Conservation (phyloP, 768 basidiomycete genomes). For the Lactarius vividus region DNA sequence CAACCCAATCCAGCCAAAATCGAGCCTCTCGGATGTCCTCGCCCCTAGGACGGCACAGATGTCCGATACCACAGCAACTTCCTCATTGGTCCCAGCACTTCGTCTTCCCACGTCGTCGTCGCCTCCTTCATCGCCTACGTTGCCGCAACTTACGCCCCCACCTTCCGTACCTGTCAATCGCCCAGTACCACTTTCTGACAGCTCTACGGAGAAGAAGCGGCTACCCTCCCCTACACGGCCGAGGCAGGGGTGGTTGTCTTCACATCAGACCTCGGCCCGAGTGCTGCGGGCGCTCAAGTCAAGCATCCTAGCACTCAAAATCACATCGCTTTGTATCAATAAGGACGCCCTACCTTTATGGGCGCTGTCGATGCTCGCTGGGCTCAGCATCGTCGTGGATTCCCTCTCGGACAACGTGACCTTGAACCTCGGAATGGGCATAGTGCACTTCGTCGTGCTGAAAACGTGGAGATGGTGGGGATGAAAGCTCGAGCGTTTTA, state of each 20-base stretch:
- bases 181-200: neutral
- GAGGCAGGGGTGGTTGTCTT: conserved; percentile 5
- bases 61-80: conserved; percentile 17
- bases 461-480: conserved; percentile 1
- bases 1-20: conserved; percentile 16
- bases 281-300: conserved; percentile 26
- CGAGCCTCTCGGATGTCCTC: conserved; percentile 22
- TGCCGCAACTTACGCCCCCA: conserved; percentile 18
- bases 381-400: conserved; percentile 46
- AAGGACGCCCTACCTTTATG: conserved; percentile 29
- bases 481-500: neutral
- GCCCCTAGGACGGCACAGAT: conserved; percentile 9
- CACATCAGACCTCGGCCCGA: neutral
- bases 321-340: conserved; percentile 32
- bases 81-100: conserved; percentile 21
- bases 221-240: neutral
- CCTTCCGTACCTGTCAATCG: conserved; percentile 16
- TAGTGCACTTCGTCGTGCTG: conserved; percentile 38
- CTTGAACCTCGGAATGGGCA: conserved; percentile 39
- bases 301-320: conserved; percentile 28
- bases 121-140: conserved; percentile 8
- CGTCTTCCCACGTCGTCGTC: conserved; percentile 1
- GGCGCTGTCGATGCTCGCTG: conserved; percentile 33
- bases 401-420: conserved; percentile 43
- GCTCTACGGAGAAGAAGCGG: neutral